Evolutionary conservation across 2,329 filamentous ascomycete genomes (phyloP).

Genomic region (Ophiostoma sp.): DNA sequence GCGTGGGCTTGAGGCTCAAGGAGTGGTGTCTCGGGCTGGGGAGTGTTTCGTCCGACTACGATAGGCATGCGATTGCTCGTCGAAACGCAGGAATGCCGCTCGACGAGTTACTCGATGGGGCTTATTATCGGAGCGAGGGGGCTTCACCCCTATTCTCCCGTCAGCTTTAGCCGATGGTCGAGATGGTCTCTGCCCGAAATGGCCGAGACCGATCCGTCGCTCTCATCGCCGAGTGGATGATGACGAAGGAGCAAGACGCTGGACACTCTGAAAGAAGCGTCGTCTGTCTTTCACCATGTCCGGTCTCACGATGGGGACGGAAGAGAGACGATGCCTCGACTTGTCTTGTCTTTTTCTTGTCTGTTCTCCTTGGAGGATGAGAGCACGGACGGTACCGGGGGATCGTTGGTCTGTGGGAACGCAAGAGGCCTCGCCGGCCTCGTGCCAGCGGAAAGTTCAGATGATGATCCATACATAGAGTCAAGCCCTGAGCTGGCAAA

Average conservation of each 20-base stretch:
- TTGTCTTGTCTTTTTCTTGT: constrained; percentile 14
- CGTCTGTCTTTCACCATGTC: neutral
- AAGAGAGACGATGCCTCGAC: constrained; percentile 10
- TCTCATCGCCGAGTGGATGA: neutral
- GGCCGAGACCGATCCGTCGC: neutral
- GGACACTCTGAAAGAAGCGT: constrained; percentile 23
- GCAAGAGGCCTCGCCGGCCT: neutral
- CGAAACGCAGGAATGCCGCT: constrained; percentile 33
- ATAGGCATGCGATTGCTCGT: constrained; percentile 98
- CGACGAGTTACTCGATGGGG: constrained; percentile 96
- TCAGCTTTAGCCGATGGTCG: neutral
- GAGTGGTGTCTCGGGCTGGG: constrained; percentile 39
- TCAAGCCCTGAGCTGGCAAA: constrained; percentile 83
- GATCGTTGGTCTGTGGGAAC: constrained; percentile 30
- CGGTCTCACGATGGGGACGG: neutral
- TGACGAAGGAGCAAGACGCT: constrained; percentile 19
- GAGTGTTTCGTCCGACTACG: constrained; percentile 78
- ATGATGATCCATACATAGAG: constrained; percentile 98
- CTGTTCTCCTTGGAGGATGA: neutral
- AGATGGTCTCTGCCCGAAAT: neutral
- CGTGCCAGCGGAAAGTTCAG: constrained; percentile 47
- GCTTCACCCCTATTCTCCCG: constrained; percentile 31
- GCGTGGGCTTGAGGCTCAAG: neutral
- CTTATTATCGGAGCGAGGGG: constrained; percentile 99
- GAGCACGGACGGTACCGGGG: neutral